Evolutionary conservation across 345 rosid species (phyloP).

Genomic region (Sisymbrium altissimum): DNA sequence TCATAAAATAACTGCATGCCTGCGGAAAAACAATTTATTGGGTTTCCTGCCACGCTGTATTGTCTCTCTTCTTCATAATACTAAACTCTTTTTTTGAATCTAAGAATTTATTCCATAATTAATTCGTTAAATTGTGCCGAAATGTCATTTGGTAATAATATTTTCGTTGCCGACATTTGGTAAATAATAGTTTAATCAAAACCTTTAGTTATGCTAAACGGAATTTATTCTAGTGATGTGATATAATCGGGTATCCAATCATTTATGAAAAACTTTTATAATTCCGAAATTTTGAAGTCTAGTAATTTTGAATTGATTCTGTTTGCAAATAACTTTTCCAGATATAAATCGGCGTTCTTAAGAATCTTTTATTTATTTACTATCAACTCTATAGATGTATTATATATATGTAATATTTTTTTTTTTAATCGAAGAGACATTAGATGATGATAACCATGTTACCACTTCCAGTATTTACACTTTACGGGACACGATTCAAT

Average conservation of each 20-base stretch:
- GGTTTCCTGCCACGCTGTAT: constrained; percentile 9
- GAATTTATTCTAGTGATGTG: constrained; percentile 30
- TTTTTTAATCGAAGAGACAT: neutral
- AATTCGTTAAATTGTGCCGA: neutral
- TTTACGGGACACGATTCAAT: constrained; percentile 31
- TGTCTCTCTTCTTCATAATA: constrained; percentile 1
- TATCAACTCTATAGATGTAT: neutral
- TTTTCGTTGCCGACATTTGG: constrained; percentile 25
- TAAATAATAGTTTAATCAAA: neutral
- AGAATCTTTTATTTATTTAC: neutral
- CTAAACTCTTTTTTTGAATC: constrained; percentile 5
- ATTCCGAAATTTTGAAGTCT: neutral
- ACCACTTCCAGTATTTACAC: constrained; percentile 26
- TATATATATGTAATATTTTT: neutral
- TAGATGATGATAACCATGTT: constrained; percentile 33
- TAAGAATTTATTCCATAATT: constrained; percentile 17
- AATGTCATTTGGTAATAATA: neutral
- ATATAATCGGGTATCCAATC: constrained; percentile 25
- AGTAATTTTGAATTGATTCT: neutral
- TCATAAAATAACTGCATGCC: neutral
- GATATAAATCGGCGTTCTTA: neutral
- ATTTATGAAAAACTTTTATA: neutral
- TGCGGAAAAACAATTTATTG: neutral
- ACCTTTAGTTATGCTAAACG: constrained; percentile 17
- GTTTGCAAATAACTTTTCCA: neutral